These are phyloP conservation scores for Rhizophagus clarus DNA, from an alignment of 192 early-diverging fungal genomes.

Conservation along the genomic window DNA sequence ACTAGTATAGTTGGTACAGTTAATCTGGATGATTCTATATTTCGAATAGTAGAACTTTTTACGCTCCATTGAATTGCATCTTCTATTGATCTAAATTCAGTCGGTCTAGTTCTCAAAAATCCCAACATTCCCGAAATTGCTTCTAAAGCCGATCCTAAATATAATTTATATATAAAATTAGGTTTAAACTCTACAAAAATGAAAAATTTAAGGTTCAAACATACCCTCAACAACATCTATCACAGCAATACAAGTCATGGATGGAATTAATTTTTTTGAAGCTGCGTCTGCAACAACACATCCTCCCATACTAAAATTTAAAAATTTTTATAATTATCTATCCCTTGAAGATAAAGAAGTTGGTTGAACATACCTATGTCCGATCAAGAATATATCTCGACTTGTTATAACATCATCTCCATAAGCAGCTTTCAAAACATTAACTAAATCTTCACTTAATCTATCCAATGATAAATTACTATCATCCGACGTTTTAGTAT, in stretches of 20 bases:
- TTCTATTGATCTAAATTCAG: conserved; percentile 48
- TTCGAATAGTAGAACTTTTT: conserved; percentile 55
- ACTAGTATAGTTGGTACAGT: conserved; percentile 69
- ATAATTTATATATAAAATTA: not conserved
- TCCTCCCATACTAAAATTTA: conserved; percentile 69
- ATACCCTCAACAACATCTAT: conserved; percentile 82
- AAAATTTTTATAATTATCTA: not conserved
- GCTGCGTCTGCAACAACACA: conserved; percentile 71
- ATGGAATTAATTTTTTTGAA: conserved; percentile 46
- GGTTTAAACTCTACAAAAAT: not conserved
- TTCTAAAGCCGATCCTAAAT: conserved; percentile 57
- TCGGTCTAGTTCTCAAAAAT: conserved; percentile 51
- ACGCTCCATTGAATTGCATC: conserved; percentile 62
- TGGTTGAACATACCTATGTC: conserved; percentile 63
- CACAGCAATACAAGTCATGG: conserved; percentile 64
- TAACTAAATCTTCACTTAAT: conserved; percentile 60
- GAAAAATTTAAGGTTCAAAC: not conserved
- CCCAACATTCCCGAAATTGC: conserved; percentile 51
- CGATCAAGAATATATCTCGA: conserved; percentile 69
- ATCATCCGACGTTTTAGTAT: conserved; percentile 50
- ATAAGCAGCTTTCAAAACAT: conserved; percentile 50
- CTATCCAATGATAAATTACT: conserved; percentile 56
- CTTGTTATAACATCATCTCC: conserved; percentile 38
- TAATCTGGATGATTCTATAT: conserved; percentile 66
- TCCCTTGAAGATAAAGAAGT: not conserved